Conservation (phyloP, 2,329 filamentous ascomycete genomes). For the Metarhizium robertsii region DNA sequence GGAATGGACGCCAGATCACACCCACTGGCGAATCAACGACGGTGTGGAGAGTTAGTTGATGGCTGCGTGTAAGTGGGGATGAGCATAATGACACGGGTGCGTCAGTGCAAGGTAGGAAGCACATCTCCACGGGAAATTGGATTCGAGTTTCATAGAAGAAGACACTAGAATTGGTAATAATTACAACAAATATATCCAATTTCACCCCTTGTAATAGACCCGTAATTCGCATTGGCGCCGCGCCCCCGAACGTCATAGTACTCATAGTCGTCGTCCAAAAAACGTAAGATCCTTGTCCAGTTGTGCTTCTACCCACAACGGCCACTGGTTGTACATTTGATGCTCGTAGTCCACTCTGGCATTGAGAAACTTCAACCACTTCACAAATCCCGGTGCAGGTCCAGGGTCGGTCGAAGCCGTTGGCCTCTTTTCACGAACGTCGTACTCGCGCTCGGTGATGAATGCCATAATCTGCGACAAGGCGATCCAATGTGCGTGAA, state of each 20-base stretch:
- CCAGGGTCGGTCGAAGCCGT: conserved; percentile 11
- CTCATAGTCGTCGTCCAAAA: conserved; percentile 28
- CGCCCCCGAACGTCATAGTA: neutral
- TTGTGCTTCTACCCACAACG: conserved; percentile 44
- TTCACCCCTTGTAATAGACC: neutral
- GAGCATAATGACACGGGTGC: too few species aligned
- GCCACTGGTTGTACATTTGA: conserved; percentile 40
- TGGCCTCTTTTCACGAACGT: conserved; percentile 20
- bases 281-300: conserved; percentile 33
- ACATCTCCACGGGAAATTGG: too few species aligned
- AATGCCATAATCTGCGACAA: conserved; percentile 44
- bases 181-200: neutral
- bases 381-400: conserved; percentile 33
- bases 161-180: too few species aligned
- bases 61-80: too few species aligned
- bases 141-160: too few species aligned
- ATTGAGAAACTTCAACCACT: conserved; percentile 45
- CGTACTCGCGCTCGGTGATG: conserved; percentile 33
- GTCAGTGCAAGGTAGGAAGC: too few species aligned
- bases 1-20: too few species aligned
- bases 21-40: too few species aligned
- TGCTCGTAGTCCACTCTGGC: conserved; percentile 34
- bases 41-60: too few species aligned
- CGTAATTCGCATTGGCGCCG: neutral
- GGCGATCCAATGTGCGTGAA: conserved; percentile 46